phyloP scores from a whole-genome alignment of 129 eudicot species.

The Cynara cardunculus region DNA sequence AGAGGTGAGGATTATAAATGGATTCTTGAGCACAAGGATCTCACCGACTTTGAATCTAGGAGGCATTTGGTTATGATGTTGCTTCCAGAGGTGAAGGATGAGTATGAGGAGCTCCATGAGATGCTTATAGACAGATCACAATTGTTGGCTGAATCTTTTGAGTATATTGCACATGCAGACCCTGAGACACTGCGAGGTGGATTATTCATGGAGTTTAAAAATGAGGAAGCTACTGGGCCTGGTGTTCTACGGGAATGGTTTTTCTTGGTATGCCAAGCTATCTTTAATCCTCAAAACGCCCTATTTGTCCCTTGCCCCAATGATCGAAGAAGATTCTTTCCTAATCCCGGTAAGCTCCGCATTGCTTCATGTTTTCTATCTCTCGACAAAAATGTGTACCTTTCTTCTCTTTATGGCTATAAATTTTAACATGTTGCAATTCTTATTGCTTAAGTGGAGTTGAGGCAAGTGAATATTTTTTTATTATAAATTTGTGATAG shows the following conservation, averaged over 20 bases:
- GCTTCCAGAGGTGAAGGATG: conserved; percentile 75
- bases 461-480: neutral
- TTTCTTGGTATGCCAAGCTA: conserved; percentile 75
- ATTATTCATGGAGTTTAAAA: conserved; percentile 71
- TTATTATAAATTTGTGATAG: neutral
- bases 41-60: conserved; percentile 63
- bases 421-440: neutral
- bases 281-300: conserved; percentile 74
- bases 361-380: neutral
- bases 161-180: conserved; percentile 52
- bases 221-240: conserved; percentile 94
- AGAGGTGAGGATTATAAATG: conserved; percentile 56
- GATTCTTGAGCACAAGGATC: conserved; percentile 61
- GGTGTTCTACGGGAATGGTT: conserved; percentile 95
- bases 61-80: conserved; percentile 73
- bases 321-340: conserved; percentile 84
- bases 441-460: neutral
- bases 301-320: conserved; percentile 77
- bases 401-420: neutral
- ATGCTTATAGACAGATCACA: conserved; percentile 87
- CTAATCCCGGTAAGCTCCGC: conserved; percentile 64
- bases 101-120: conserved; percentile 75
- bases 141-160: conserved; percentile 67
- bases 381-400: neutral
- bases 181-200: conserved; percentile 51